Percentiles rank a stretch among this genome's conserved stretches.
These are phyloP conservation scores for Amoebophrya sp. DNA, from an alignment of 169 alveolate species.

Conservation along the genomic window DNA sequence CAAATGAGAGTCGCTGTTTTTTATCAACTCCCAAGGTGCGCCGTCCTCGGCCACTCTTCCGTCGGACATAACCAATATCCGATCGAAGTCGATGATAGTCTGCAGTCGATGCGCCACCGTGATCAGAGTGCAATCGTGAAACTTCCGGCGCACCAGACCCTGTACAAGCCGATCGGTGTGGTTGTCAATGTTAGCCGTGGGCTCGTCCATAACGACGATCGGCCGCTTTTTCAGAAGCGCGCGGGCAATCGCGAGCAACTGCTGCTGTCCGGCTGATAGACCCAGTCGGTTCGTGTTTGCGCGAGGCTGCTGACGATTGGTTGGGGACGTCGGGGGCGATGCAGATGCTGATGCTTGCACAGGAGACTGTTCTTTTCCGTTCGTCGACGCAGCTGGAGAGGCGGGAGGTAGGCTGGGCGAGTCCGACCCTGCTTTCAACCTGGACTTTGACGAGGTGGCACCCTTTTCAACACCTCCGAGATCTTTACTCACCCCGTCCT, in stretches of 20 bases:
- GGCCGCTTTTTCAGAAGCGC: background rate
- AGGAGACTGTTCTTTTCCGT: too few species aligned
- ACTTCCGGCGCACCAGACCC: background rate
- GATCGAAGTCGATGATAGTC: slow-evolving; percentile 66
- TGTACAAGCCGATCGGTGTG: background rate
- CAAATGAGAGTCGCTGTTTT: background rate
- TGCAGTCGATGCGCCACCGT: slow-evolving; percentile 73
- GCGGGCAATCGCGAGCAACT: background rate
- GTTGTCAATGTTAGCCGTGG: background rate
- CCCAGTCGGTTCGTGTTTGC: too few species aligned
- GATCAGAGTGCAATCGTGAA: slow-evolving; percentile 54
- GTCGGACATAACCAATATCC: background rate
- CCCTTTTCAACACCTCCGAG: background rate
- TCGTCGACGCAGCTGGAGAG: too few species aligned
- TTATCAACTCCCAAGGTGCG: background rate
- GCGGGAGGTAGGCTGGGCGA: too few species aligned
- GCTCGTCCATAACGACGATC: background rate
- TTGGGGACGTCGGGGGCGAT: too few species aligned
- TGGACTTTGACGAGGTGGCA: too few species aligned
- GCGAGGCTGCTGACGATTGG: too few species aligned
- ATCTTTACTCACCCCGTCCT: background rate
- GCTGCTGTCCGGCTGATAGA: slow-evolving; percentile 1
- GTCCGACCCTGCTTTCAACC: too few species aligned
- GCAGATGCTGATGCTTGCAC: too few species aligned
- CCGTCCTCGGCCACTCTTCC: background rate